Conservation (phyloP, 148 eudicot species). For the Spergularia bocconei region DNA sequence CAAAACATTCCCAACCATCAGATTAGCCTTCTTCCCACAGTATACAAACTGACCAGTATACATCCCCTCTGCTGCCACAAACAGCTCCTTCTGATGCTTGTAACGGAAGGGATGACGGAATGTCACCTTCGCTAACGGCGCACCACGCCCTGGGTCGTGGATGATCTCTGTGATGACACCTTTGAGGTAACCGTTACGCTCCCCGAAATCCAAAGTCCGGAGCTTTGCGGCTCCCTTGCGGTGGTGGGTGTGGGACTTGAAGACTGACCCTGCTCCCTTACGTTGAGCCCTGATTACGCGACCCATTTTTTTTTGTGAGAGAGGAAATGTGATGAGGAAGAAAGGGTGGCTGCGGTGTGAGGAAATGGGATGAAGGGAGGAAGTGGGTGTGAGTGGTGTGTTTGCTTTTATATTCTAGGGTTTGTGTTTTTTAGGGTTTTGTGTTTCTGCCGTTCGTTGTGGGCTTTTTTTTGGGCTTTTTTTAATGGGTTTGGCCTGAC, state of each 20-base stretch:
- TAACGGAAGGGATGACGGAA: conserved; percentile 39
- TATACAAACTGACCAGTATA: conserved; percentile 40
- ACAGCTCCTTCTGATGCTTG: conserved; percentile 40
- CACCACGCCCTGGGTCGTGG: conserved; percentile 44
- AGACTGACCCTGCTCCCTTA: conserved; percentile 43
- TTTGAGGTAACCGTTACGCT: conserved; percentile 35
- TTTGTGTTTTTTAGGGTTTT: background rate
- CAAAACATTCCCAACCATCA: conserved; percentile 39
- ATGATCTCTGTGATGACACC: conserved; percentile 40
- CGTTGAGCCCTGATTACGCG: conserved; percentile 41
- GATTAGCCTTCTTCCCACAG: conserved; percentile 41
- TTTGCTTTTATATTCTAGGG: conserved; percentile 2
- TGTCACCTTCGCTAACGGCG: conserved; percentile 33
- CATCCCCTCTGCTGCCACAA: conserved; percentile 43
- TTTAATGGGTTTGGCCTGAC: background rate
- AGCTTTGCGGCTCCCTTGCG: conserved; percentile 43
- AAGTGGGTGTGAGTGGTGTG: background rate
- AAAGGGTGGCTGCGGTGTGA: background rate
- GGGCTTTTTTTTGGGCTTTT: background rate
- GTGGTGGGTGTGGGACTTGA: conserved; percentile 46
- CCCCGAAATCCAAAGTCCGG: conserved; percentile 38
- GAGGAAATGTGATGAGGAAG: background rate
- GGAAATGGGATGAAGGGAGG: background rate
- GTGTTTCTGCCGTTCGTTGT: background rate
- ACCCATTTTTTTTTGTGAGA: conserved; percentile 25